Evolutionary conservation across 495 filamentous ascomycete species (phyloP).

Genomic region (Jackrogersella minutella): DNA sequence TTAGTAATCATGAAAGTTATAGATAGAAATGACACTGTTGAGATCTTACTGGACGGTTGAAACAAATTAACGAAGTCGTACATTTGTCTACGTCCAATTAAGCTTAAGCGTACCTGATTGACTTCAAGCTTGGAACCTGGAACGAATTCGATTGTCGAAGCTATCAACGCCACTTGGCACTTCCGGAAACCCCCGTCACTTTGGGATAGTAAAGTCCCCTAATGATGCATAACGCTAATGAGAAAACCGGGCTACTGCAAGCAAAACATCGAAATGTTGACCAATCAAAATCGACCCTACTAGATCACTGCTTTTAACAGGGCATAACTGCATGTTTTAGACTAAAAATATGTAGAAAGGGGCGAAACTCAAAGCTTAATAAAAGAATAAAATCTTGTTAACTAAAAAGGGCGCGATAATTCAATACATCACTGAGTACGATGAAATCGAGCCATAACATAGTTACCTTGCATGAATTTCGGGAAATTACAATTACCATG

Average conservation of each 20-base stretch:
- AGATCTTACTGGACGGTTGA: not conserved
- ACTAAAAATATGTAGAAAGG: not conserved
- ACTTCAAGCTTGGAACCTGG: not conserved
- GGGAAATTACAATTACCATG: too few relatives aligned
- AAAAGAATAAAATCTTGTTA: too few relatives aligned
- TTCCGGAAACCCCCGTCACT: constrained; percentile 3
- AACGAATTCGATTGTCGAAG: constrained; percentile 14
- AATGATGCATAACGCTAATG: constrained; percentile 1
- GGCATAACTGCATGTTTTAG: not conserved
- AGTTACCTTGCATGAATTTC: not conserved
- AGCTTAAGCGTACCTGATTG: constrained; percentile 16
- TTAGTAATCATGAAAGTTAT: not conserved
- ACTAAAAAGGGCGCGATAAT: too few relatives aligned
- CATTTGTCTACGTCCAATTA: constrained; percentile 26
- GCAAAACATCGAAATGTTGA: not conserved
- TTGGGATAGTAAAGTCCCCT: not conserved
- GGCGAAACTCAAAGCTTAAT: too few relatives aligned
- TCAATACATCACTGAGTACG: too few relatives aligned
- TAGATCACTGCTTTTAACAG: not conserved
- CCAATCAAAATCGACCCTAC: not conserved
- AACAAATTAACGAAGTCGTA: not conserved
- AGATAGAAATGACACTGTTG: not conserved
- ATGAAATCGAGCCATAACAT: too few relatives aligned
- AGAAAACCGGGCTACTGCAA: not conserved
- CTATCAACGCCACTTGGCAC: constrained; percentile 17